Conservation (phyloP, 2,329 filamentous ascomycete genomes). For the Hymenoscyphus fraxineus region DNA sequence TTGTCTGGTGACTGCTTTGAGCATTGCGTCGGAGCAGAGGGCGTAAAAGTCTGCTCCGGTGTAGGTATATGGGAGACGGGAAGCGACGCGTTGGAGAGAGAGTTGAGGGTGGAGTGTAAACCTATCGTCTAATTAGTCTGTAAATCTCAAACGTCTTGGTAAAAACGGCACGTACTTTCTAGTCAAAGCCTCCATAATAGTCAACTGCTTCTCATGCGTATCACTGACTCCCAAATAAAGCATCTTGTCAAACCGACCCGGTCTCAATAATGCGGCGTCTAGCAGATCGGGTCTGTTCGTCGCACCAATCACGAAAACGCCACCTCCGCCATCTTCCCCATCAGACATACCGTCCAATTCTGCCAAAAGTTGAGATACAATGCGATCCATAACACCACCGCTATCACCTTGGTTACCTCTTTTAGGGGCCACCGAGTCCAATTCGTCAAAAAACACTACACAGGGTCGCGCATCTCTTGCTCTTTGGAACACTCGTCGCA, state of each 20-base stretch:
- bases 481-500: constrained; percentile 82
- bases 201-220: constrained; percentile 93
- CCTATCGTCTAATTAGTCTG: constrained; percentile 42
- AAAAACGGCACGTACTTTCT: constrained; percentile 70
- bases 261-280: constrained; percentile 82
- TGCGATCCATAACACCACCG: constrained; percentile 96
- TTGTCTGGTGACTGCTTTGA: constrained; percentile 93
- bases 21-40: constrained; percentile 95
- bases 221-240: constrained; percentile 94
- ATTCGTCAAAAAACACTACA: constrained; percentile 89
- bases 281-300: constrained; percentile 93
- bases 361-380: constrained; percentile 89
- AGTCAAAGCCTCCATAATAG: constrained; percentile 88
- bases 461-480: constrained; percentile 82
- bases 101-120: constrained; percentile 80
- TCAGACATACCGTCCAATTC: constrained; percentile 98
- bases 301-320: constrained; percentile 94
- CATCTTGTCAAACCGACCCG: constrained; percentile 97
- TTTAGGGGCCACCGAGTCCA: constrained; percentile 93
- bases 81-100: constrained; percentile 70
- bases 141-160: background rate
- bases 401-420: constrained; percentile 96
- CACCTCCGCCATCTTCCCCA: constrained; percentile 73
- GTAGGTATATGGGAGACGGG: constrained; percentile 86
- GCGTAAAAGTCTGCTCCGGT: constrained; percentile 97